phyloP scores from a whole-genome alignment of 164 flowering plant species.

The Sedum album region DNA sequence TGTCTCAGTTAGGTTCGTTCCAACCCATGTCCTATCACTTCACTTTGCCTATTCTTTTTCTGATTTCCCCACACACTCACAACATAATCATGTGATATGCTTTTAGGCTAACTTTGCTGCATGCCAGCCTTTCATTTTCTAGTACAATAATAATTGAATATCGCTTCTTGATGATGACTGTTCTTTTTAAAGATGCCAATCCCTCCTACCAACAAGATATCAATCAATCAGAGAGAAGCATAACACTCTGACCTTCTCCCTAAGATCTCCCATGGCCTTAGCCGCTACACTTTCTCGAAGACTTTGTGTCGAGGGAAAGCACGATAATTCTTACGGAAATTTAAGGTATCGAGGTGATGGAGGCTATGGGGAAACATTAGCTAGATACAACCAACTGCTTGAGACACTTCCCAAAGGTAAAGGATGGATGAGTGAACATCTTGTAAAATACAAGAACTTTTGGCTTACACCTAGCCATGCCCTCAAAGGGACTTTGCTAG shows the following conservation, averaged over 20 bases:
- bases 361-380: not conserved
- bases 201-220: not conserved
- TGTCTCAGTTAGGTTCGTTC: too few relatives aligned
- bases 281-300: not conserved
- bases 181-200: not conserved
- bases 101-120: not conserved
- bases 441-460: slow-evolving; percentile 9
- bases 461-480: slow-evolving; percentile 5
- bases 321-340: not conserved
- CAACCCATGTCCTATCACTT: too few relatives aligned
- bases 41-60: not conserved
- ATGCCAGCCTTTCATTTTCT: not conserved
- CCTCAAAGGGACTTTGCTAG: not conserved
- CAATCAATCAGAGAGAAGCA: not conserved
- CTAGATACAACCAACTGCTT: slow-evolving; percentile 2
- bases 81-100: not conserved
- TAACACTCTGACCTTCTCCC: not conserved
- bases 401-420: slow-evolving; percentile 5
- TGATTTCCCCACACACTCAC: not conserved
- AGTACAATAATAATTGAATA: not conserved
- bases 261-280: slow-evolving; percentile 1
- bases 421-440: slow-evolving; percentile 9
- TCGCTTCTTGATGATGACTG: not conserved
- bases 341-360: not conserved
- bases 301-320: not conserved